Percentiles rank a stretch among this genome's conserved stretches.
Conservation (phyloP, 2,329 filamentous ascomycete species). For the Apiospora hydei region DNA sequence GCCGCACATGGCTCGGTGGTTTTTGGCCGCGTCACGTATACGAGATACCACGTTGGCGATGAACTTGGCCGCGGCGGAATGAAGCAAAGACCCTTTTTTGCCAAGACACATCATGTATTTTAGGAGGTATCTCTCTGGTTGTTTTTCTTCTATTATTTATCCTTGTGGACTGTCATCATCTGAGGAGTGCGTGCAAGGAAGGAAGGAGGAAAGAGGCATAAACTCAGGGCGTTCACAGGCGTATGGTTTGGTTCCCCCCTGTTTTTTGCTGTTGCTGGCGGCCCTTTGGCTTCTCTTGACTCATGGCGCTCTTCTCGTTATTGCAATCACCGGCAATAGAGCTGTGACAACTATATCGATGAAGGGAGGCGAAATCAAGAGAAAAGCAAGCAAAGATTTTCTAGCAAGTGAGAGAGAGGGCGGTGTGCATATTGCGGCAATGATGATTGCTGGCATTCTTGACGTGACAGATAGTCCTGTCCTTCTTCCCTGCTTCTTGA, state of each 20-base stretch:
- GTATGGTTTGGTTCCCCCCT: not conserved
- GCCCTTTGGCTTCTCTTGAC: not conserved
- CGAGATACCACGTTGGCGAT: not conserved
- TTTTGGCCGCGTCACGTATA: not conserved
- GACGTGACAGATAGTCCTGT: not conserved
- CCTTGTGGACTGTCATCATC: conserved; percentile 20
- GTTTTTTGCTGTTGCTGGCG: not conserved
- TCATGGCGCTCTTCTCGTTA: not conserved
- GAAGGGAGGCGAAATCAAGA: not conserved
- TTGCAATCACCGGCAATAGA: not conserved
- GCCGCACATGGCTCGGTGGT: not conserved
- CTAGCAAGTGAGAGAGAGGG: not conserved
- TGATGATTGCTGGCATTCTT: not conserved
- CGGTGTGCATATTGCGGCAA: not conserved
- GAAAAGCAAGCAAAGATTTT: not conserved
- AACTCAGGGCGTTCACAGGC: conserved; percentile 16
- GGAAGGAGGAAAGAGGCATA: conserved; percentile 8
- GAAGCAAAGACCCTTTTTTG: not conserved
- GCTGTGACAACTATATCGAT: not conserved
- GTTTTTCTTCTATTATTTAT: conserved; percentile 17
- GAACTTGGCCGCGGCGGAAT: not conserved
- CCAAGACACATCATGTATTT: conserved; percentile 3
- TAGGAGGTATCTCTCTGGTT: conserved; percentile 13
- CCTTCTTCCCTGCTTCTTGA: not conserved
- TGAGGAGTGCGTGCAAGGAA: conserved; percentile 1